Base-by-base conservation (phyloP, 331 rosid species). In the Pyracantha coccinea region DNA sequence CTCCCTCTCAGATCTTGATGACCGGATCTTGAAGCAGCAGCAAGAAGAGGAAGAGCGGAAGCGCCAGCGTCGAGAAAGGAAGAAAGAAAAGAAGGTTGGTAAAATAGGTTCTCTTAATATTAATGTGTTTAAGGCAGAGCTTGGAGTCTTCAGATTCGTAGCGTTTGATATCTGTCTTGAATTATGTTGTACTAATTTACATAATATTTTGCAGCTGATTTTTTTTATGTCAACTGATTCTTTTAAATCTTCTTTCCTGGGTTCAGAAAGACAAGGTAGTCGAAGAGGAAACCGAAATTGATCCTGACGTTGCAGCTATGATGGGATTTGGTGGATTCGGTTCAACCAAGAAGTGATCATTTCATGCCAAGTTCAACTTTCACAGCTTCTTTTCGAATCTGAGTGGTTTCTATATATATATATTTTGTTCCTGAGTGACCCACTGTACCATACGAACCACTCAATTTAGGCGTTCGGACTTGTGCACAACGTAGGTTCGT, bases 301-400 rank as follows among this genome's bases (percentile, higher is more conserved):
- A 94, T 82, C 88, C 99, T 11, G 99, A 94, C 29, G 89, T 94
- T 67, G 97, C 98, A 33, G 96, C 96, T 35, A 85, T 95, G 98
- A 95, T 95, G 99, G 99, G 98, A 27, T 95, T 95, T 75, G 98
- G 99, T 3, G 99, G 99, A 69, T 95, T 92, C 27, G 76, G 93
- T 72, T 89, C 97, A 54, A 79, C 92, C 69, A 95, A 92, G 85
- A 90, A 92, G 81, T 89, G 85, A 85, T 33, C 71, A 73, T 45
- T 57, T 71, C 66, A 25, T 15, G 24, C 71, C 54, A 12, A 17
- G 19, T 60, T 68, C 71, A 78, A 77, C 50, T 8, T 38, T 66
- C 25, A 21, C 31, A 19, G 73, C 32, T n/a, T 17, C 35, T 44
- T 20, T 63, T 2, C 4, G 7, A 8, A 20, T 24, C 23, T 19